Evolutionary conservation across 805 yeast species (phyloP), one percentile per base, ranked within the genome.

Genomic region (Kuraishia borneana): DNA sequence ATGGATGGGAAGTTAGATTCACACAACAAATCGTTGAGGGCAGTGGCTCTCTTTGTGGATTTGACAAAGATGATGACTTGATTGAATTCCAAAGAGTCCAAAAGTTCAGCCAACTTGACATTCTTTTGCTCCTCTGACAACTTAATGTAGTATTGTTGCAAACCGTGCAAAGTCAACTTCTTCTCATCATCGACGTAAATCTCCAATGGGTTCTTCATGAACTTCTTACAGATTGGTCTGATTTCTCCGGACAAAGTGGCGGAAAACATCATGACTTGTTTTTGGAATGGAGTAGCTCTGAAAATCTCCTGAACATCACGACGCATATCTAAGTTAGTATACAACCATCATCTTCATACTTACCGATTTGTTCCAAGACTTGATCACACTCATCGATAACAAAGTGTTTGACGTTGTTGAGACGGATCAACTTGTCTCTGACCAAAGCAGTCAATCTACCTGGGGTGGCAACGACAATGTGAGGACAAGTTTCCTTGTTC

Each of bases 231-330:
- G 39, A 92, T 77, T 42, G 96, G 96, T 61, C 95, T 83, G 53
- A 89, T 85, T 56, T 89, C 97, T 56, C 75, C 83, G 32, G 95
- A 77, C 50, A 89, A 71, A 37, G 98, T 89, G 45, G 98, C 98
- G 40, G 95, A 83, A 63, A 89, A 89, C 96, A 89, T 89, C 97
- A 92, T 88, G 37, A 92, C 97, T 68, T 89, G 98, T 65, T 89
- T 89, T 60, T 89, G 95, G 63, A 83, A 94, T 45, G 98, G 98
- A 34, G 98, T 89, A 41, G 83, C 83, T 61, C 96, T 80, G 77
- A 92, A 89, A 44, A 92, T 83, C 57, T 89, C 97, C 70, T 89
- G 98, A 39, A 89, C 96, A 56, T 89, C 98, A 60, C 95, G 80
- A 71, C 98, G 83, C 98, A 89, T 89, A 51, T 82, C 94, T 51